Base-by-base conservation (phyloP, 805 yeast genomes). In the Candida sanyiensis region DNA sequence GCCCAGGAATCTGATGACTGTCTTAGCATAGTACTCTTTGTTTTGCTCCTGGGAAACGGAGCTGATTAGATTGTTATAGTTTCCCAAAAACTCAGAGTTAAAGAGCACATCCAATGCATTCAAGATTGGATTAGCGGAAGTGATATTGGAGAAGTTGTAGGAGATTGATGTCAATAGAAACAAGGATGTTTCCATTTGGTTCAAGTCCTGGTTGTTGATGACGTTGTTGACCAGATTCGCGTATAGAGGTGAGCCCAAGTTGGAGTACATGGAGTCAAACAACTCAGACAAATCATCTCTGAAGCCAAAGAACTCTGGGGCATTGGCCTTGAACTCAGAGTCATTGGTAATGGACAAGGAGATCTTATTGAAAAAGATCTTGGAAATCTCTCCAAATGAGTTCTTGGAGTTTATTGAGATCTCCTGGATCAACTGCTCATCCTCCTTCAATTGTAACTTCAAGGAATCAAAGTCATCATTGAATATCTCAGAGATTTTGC, bases 251-350 rank as follows among this genome's bases (percentile, higher is more conserved):
- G 57, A 39, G 27, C 83, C 85, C 26, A 86, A 66, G 5, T 84
- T 64, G 1, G 87, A 74, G 63, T 81, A 85, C 2, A 81, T 59
- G 0, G 76, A 66, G 39, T 87, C 93, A 46, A 85, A 74, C 27
- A 89, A 67, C 49, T 93, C 97, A 1, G 81, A 73, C 8, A 83
- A 81, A 44, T 83, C 90, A 23, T 75, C 63, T 49, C 97, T 70
- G 58, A 77, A 90, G 19, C 76, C 70, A 17, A 61, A 59, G 51
- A 88, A 85, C 47, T 82, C 94, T 17, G 51, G 52, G 13, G 49
- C 51, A 2, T 57, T 56, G 7, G 52, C 50, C 5, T 57, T 53
- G 26, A 64, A 66, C 7, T 59, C 44, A 5, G 59, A 49, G 13
- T 64, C 60, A 15, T 63, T 66, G 18, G 72, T 54, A 35, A 58